A percentile compares a stretch with the other conserved stretches of the same genome.
phyloP scores from a whole-genome alignment of 1,139 yeast species.

The Pichia norvegensis region DNA sequence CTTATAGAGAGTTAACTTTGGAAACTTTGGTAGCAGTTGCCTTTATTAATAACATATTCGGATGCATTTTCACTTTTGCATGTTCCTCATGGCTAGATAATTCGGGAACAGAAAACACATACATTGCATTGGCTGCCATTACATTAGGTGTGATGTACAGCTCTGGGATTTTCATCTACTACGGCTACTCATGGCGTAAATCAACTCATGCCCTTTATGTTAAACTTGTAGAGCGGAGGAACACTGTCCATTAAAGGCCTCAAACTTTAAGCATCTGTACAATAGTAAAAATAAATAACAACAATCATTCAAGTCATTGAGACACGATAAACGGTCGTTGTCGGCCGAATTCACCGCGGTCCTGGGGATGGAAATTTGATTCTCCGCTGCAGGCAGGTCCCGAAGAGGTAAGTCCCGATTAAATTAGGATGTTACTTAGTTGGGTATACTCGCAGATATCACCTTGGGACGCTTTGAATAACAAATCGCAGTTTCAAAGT shows the following conservation, averaged over 20 bases:
- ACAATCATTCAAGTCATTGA: too few species aligned
- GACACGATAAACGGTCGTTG: too few species aligned
- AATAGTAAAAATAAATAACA: too few species aligned
- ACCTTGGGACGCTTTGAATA: too few species aligned
- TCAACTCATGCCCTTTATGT: conserved; percentile 28
- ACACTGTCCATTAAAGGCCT: not conserved
- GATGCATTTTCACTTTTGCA: conserved; percentile 36
- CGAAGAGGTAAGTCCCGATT: too few species aligned
- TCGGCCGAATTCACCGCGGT: too few species aligned
- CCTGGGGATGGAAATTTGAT: too few species aligned
- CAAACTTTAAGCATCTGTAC: not conserved
- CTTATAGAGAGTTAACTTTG: conserved; percentile 35
- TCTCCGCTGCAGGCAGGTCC: too few species aligned
- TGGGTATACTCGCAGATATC: too few species aligned
- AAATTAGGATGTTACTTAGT: too few species aligned
- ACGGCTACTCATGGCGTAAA: conserved; percentile 33
- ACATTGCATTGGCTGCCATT: conserved; percentile 33
- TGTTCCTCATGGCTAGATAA: conserved; percentile 35
- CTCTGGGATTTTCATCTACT: conserved; percentile 29
- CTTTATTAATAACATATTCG: conserved; percentile 33
- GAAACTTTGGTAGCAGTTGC: conserved; percentile 36
- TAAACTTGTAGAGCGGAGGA: conserved; percentile 19
- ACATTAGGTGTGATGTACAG: conserved; percentile 30
- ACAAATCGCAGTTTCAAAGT: too few species aligned
- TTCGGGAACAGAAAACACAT: conserved; percentile 32